A percentile compares a stretch with the other conserved stretches of the same genome.
Evolutionary conservation across 345 rosid species (phyloP).

Genomic region (Arabis alpina): DNA sequence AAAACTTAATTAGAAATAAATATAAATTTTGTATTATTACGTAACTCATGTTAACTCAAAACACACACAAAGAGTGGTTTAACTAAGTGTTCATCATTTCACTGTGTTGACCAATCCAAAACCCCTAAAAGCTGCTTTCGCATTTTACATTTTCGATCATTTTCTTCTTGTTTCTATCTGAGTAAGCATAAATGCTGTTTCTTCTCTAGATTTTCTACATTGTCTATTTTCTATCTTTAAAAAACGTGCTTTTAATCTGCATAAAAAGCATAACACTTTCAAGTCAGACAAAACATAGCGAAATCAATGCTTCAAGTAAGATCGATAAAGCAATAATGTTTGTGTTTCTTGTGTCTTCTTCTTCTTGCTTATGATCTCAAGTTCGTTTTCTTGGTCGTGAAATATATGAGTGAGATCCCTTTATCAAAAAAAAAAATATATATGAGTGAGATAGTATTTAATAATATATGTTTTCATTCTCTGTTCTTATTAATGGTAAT

Average conservation of each 20-base stretch:
- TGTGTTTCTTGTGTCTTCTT: conserved; percentile 20
- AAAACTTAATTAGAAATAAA: too few species aligned
- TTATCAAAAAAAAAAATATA: too few species aligned
- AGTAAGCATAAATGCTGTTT: conserved; percentile 31
- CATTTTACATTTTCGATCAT: conserved; percentile 19
- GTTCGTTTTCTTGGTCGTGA: conserved; percentile 34
- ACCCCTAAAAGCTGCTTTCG: conserved; percentile 21
- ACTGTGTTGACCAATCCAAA: conserved; percentile 7
- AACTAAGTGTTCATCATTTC: background rate
- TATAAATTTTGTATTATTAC: background rate
- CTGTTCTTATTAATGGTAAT: conserved; percentile 15
- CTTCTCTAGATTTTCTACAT: conserved; percentile 26
- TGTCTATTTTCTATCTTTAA: conserved; percentile 33
- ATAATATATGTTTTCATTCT: background rate
- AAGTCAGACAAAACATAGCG: conserved; percentile 37
- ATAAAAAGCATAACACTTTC: conserved; percentile 25
- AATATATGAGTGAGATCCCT: conserved; percentile 36
- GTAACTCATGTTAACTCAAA: too few species aligned
- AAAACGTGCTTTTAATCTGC: conserved; percentile 22
- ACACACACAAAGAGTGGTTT: background rate
- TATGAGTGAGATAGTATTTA: conserved; percentile 39
- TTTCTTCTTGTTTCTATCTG: conserved; percentile 40
- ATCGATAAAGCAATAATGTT: background rate
- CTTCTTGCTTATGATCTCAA: conserved; percentile 21
- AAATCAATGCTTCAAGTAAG: conserved; percentile 23